Evolutionary conservation across 495 filamentous ascomycete species (phyloP), one percentile per base, ranked within the genome.

Genomic region (Aspergillus cavernicola): DNA sequence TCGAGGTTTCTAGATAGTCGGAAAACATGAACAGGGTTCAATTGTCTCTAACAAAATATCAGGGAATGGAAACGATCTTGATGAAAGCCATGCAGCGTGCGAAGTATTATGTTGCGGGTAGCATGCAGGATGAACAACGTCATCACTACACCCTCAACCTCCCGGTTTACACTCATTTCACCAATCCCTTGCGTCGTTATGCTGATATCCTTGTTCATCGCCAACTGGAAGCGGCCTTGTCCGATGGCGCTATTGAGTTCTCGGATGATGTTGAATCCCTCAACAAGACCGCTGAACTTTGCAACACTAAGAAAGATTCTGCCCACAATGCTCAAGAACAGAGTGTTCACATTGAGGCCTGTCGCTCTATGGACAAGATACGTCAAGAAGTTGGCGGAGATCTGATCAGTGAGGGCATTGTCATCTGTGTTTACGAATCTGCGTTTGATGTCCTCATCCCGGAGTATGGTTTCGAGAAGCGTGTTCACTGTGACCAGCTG

Each of bases 221-320:
- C 57, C 93, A 98, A 66, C 81, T 98, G 16, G 93, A 97, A 57
- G 77, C 87, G 40, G 83, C 90, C 43, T 79, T 98, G 40, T 95
- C 91, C 6, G 83, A 89, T 41, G 88, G 88, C 33, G 74, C 85
- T 29, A 78, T 88, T 48, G 92, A 96, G 57, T 97, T 95, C 68
- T 82, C 74, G 7, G 93, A 98, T 52, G 93, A 98, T 60, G 66
- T 89, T 40, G 93, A 98, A 60, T 85, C 80, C 39, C 73, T 98
- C 24, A 84, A 80, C 60, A 98, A 98, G 81, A 96, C 87, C 42
- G 89, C 92, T 16, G 93, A 98, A 67, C 84, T 88, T 53, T 96
- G 91, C 80, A 98, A 97, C 72, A 96, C 87, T 63, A 98, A 97
- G 84, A 98, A 98, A 68, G 93, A 98, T 63, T 97, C 93, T 4